Evolutionary conservation across 2,329 filamentous ascomycete genomes (phyloP), one percentile per base, ranked within the genome.

Genomic region (Ustilaginoidea virens): DNA sequence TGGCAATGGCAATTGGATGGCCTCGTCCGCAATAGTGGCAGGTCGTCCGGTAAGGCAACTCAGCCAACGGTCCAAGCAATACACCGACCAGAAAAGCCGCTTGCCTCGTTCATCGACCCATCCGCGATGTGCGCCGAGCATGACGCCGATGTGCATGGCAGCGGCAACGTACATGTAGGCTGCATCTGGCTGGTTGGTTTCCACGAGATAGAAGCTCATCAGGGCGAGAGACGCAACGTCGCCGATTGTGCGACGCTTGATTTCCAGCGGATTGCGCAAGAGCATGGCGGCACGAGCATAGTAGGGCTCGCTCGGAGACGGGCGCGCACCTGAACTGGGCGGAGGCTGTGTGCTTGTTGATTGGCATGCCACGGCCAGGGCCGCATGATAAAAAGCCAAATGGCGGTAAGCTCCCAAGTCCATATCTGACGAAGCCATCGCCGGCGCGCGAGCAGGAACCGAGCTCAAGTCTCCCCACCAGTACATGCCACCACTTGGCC

Each of bases 61-160:
- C 23, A 66, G 36, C 45, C 48, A 65, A 25, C 61, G 51, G 36
- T 66, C 61, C 10, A 67, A 41, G n/a, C 61, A 51, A 32, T 63
- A 66, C 2, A 66, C 47, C 0, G 61, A 66, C 63, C 63, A 67
- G 31, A 67, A 66, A 5, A 60, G 48, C 20, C 63, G 47, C 36
- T 59, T 63, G 2, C 52, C 54, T 14, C 42, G 41, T 38, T 66
- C 61, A 23, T 61, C 52, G 3, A 52, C 44, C 37, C 49, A 53
- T 4, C 58, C 59, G 10, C 53, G 45, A 35, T 66, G 58, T 1
- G 60, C 49, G n/a, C 63, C 63, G 19, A 60, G 55, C 47, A 59
- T 58, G 26, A 64, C 52, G 25, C 56, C 55, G 18, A 63, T 54
- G 23, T 60, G 55, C 48, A 63, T 61, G 17, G 61, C 61, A 10